Evolutionary conservation across 2,329 filamentous ascomycete species (phyloP), one percentile per base, ranked within the genome.

Genomic region (Alternaria tenuissima): DNA sequence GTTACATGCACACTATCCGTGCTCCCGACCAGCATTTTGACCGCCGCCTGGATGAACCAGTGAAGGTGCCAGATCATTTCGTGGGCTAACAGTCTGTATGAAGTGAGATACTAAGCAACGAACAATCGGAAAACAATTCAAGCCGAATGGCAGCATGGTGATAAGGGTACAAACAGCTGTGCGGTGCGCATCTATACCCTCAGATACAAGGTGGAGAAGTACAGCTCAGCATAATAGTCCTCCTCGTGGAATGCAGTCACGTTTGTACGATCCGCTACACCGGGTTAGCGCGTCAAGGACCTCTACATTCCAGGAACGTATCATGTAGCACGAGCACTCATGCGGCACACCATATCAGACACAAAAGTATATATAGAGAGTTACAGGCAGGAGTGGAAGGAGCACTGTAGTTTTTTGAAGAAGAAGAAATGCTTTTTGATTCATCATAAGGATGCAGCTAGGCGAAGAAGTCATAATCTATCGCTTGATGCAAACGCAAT

Each of bases 361-460:
- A 24, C 7, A 6, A 7, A n/a, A 3, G 7, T 28, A n/a, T 5
- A 28, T 18, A 7, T 14, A 42, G 14, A n/a, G 9, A 26, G 20
- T 16, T 3, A 30, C 20, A 16, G 14, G 12, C 18, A 39, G 30
- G 16, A 24, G 28, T 20, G 20, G 14, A 41, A 22, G 42, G 5
- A 24, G 16, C 0, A 36, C 32, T 36, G 20, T 49, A 49, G 14
- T 7, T 49, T 20, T 7, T 49, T 20, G 49, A n/a, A 16, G 32
- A 54, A 30, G 44, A 44, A 18, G 20, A 53, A 48, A 57, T 63
- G 44, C 63, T 65, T 65, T 65, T 65, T 65, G 46, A 49, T 55
- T 64, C 52, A 56, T 51, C 53, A 54, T 51, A 57, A 39, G 30
- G 36, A 61, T 52, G 41, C 58, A 55, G 49, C 51, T 55, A 63